A percentile compares a stretch with the other conserved stretches of the same genome.
These are phyloP conservation scores for Suillus americanus DNA, from an alignment of 768 basidiomycete genomes.

Conservation along the genomic window DNA sequence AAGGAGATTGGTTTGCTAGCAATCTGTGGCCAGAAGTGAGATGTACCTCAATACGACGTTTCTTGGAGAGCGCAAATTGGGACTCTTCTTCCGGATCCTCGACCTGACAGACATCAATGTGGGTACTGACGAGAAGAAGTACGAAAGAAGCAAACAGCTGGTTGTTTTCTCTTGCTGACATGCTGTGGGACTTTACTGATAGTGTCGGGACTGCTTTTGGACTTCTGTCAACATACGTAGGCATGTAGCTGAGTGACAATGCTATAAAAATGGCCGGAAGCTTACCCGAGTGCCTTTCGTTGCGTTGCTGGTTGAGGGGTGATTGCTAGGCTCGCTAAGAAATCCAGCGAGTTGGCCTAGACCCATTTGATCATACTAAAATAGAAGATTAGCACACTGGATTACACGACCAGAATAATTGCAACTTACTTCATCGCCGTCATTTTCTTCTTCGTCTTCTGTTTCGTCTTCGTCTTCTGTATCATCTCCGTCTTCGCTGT, in stretches of 20 bases:
- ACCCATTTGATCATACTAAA: neutral
- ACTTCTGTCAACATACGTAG: neutral
- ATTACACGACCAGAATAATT: neutral
- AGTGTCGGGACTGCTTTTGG: neutral
- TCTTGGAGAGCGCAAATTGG: neutral
- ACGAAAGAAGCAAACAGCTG: neutral
- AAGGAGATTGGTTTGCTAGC: neutral
- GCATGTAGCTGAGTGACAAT: neutral
- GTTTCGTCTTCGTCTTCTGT: neutral
- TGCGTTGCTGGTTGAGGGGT: neutral
- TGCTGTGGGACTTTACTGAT: neutral
- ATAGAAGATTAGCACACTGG: neutral
- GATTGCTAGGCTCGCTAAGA: neutral
- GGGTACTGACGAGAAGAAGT: neutral
- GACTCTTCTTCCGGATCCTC: neutral
- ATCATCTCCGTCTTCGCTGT: neutral
- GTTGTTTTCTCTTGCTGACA: neutral
- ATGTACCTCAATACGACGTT: neutral
- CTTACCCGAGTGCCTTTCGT: neutral
- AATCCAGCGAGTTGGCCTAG: too few relatives aligned
- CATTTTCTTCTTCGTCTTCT: neutral
- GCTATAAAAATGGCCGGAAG: neutral
- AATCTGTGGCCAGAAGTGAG: neutral
- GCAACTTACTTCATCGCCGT: neutral
- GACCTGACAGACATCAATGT: neutral